A percentile compares a stretch with the other conserved stretches of the same genome.
These are phyloP conservation scores for Ophiostoma angusticollis DNA, from an alignment of 2,329 filamentous ascomycete species.

Conservation along the genomic window DNA sequence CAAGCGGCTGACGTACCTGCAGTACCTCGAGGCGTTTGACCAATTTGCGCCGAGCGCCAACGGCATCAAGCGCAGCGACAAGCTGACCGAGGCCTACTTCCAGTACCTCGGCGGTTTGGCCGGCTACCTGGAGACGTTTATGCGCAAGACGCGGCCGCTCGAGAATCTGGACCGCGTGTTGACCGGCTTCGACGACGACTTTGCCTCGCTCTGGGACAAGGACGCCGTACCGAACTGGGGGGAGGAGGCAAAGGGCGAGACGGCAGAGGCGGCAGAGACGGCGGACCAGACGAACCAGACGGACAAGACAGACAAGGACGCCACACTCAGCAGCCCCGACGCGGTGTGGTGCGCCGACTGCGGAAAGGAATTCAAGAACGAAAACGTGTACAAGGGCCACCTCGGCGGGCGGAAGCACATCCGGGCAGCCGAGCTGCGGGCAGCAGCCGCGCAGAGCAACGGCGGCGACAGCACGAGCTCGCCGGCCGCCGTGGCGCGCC, in stretches of 20 bases:
- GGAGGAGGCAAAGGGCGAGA: slow-evolving; percentile 31
- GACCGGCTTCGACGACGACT: slow-evolving; percentile 65
- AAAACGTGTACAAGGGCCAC: slow-evolving; percentile 87
- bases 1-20: slow-evolving; percentile 76
- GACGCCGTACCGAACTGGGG: slow-evolving; percentile 73
- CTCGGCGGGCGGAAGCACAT: slow-evolving; percentile 86
- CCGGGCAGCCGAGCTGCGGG: slow-evolving; percentile 60
- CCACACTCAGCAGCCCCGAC: slow-evolving; percentile 31
- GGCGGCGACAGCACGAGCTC: slow-evolving; percentile 17
- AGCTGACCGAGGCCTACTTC: slow-evolving; percentile 87
- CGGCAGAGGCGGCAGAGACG: slow-evolving; percentile 13
- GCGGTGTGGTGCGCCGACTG: slow-evolving; percentile 85
- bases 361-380: slow-evolving; percentile 88
- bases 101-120: slow-evolving; percentile 71
- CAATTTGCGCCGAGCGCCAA: slow-evolving; percentile 63
- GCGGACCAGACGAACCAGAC: not conserved
- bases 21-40: slow-evolving; percentile 89
- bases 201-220: slow-evolving; percentile 68
- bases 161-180: slow-evolving; percentile 77
- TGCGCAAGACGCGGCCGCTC: slow-evolving; percentile 70
- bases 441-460: slow-evolving; percentile 25
- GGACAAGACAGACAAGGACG: not conserved
- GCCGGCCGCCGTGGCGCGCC: slow-evolving; percentile 24
- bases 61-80: slow-evolving; percentile 66
- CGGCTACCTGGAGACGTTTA: slow-evolving; percentile 76